These are phyloP conservation scores for Rhizophora mangle DNA, from an alignment of 345 rosid genomes.

Conservation along the genomic window DNA sequence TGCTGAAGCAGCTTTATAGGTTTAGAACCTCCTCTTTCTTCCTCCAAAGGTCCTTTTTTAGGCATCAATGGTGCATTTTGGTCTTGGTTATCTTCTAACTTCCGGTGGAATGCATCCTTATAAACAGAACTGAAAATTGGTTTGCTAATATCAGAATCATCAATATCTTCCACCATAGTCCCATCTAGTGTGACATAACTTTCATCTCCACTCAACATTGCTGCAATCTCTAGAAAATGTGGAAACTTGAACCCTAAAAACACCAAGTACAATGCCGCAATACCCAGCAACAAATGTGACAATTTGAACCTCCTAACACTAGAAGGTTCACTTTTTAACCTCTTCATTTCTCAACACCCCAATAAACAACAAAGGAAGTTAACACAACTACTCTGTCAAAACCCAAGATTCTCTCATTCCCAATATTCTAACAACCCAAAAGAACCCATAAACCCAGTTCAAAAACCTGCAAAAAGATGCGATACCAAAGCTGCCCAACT, in stretches of 20 bases:
- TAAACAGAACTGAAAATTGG: conserved; percentile 51
- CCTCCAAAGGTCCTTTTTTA: conserved; percentile 42
- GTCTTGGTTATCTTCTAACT: conserved; percentile 58
- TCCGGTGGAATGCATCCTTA: conserved; percentile 62
- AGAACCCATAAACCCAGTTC: conserved; percentile 1
- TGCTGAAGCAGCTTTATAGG: conserved; percentile 55
- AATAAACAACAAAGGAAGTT: conserved; percentile 14
- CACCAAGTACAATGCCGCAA: conserved; percentile 67
- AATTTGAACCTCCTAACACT: conserved; percentile 64
- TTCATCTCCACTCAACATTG: conserved; percentile 70
- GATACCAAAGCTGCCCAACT: conserved; percentile 7
- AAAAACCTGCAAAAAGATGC: conserved; percentile 17
- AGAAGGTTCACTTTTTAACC: conserved; percentile 59
- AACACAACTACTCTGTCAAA: conserved; percentile 16
- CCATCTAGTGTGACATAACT: conserved; percentile 47
- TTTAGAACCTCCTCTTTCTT: conserved; percentile 26
- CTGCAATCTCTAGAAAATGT: conserved; percentile 64
- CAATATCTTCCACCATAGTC: conserved; percentile 33
- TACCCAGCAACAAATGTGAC: conserved; percentile 65
- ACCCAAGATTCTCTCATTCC: conserved; percentile 21
- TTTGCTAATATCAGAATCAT: conserved; percentile 55
- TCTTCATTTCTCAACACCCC: conserved; percentile 55
- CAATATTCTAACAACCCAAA: conserved; percentile 14
- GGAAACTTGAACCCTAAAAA: conserved; percentile 80
- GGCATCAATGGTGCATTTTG: conserved; percentile 56